Evolutionary conservation across 2,329 filamentous ascomycete species (phyloP).

Genomic region (Hymenoscyphus occultus): DNA sequence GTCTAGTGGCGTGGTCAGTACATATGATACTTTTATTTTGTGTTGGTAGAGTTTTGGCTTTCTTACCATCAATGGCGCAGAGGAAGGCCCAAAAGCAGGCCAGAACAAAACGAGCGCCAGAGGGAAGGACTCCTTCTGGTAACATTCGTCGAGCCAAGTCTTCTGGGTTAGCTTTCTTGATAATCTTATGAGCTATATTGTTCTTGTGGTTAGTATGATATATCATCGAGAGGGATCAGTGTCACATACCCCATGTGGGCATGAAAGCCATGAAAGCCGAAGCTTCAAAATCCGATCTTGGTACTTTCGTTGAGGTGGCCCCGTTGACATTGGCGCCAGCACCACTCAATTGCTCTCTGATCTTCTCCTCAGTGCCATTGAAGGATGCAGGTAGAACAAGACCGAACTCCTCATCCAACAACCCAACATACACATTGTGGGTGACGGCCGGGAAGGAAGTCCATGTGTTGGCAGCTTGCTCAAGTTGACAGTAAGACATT

Average conservation of each 20-base stretch:
- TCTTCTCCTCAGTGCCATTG: neutral
- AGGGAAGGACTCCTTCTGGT: neutral
- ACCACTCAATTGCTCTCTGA: neutral
- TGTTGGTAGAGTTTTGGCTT: neutral
- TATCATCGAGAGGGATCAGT: neutral
- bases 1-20: slow-evolving; percentile 3
- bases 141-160: slow-evolving; percentile 8
- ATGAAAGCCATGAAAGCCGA: slow-evolving; percentile 14
- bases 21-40: neutral
- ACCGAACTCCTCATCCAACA: slow-evolving; percentile 6
- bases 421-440: slow-evolving; percentile 1
- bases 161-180: slow-evolving; percentile 11
- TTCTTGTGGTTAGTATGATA: slow-evolving; percentile 2
- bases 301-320: neutral
- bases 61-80: slow-evolving; percentile 12
- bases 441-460: neutral
- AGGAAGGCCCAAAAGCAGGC: slow-evolving; percentile 12
- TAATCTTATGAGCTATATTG: slow-evolving; percentile 4
- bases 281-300: slow-evolving; percentile 10
- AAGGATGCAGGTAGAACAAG: slow-evolving; percentile 6
- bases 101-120: slow-evolving; percentile 11
- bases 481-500: neutral
- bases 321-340: neutral
- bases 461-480: slow-evolving; percentile 10
- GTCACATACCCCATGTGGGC: slow-evolving; percentile 8